phyloP scores from a whole-genome alignment of 2,329 filamentous ascomycete genomes.

The Verticillium albo-atrum region DNA sequence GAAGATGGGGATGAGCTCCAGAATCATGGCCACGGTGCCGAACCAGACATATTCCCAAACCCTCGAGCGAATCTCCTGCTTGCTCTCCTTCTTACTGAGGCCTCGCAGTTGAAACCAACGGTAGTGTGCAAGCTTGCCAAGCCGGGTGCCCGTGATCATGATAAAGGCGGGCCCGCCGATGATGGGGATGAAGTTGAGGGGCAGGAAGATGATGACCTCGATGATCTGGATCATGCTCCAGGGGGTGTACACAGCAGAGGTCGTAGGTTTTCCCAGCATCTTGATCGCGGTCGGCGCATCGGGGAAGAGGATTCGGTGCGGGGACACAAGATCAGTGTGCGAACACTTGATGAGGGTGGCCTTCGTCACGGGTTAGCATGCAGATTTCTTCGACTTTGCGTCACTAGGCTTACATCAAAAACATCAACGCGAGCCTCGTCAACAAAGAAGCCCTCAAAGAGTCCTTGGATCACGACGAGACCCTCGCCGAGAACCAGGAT shows the following conservation, averaged over 20 bases:
- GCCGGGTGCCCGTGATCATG: conserved; percentile 78
- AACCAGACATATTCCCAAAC: conserved; percentile 91
- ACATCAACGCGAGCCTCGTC: conserved; percentile 75
- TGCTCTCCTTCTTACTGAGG: conserved; percentile 68
- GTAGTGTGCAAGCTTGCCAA: conserved; percentile 86
- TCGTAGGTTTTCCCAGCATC: conserved; percentile 77
- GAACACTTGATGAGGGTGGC: conserved; percentile 72
- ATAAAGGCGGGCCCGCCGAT: conserved; percentile 83
- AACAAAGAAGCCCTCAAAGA: conserved; percentile 79
- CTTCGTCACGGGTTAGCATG: conserved; percentile 23
- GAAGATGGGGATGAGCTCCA: conserved; percentile 84
- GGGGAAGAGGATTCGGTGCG: conserved; percentile 59
- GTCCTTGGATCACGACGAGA: conserved; percentile 60
- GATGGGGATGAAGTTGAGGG: conserved; percentile 83
- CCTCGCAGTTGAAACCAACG: conserved; percentile 81
- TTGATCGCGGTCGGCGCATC: conserved; percentile 71
- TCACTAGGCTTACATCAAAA: conserved; percentile 64
- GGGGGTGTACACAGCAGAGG: conserved; percentile 73
- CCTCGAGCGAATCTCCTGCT: conserved; percentile 61
- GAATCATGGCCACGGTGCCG: conserved; percentile 74
- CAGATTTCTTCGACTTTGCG: neutral
- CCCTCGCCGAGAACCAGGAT: conserved; percentile 84
- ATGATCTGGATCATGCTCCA: conserved; percentile 89
- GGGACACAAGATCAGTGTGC: conserved; percentile 62
- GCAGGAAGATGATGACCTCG: conserved; percentile 74